phyloP scores from a whole-genome alignment of 306 rosid genomes.

The Gillenia trifoliata region DNA sequence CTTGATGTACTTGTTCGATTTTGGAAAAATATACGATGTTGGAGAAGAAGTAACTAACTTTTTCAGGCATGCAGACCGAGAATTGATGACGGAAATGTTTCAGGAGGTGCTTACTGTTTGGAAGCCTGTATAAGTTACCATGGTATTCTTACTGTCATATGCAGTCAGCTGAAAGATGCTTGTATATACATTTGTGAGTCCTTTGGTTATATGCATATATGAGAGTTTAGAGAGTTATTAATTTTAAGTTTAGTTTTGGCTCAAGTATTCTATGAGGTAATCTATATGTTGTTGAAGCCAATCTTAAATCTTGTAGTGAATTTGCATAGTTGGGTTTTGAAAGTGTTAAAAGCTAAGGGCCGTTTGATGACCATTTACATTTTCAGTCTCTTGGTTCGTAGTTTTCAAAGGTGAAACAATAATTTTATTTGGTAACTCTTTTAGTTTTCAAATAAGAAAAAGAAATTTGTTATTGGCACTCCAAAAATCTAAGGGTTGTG shows the following conservation, averaged over 20 bases:
- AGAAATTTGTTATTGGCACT: too few species aligned
- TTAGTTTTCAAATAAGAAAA: too few species aligned
- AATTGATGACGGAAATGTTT: constrained; percentile 76
- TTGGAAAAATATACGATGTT: constrained; percentile 78
- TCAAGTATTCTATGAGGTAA: background rate
- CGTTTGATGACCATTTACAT: too few species aligned
- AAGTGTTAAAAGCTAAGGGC: background rate
- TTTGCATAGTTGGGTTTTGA: background rate
- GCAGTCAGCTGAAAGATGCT: constrained; percentile 13
- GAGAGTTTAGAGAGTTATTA: background rate
- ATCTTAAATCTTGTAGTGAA: background rate
- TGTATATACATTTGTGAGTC: constrained; percentile 11
- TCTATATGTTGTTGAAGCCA: background rate
- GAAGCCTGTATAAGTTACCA: constrained; percentile 42
- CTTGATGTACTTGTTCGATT: constrained; percentile 62
- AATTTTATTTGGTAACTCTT: too few species aligned
- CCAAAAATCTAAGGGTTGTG: too few species aligned
- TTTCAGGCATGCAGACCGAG: constrained; percentile 71
- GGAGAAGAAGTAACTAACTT: constrained; percentile 50
- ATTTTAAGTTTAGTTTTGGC: background rate
- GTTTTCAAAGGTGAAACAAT: too few species aligned
- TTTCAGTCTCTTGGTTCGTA: too few species aligned
- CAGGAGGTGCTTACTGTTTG: constrained; percentile 71
- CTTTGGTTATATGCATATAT: background rate
- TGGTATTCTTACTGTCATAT: background rate